phyloP scores from a whole-genome alignment of 2,329 filamentous ascomycete species.

The Stenocarpella maydis region DNA sequence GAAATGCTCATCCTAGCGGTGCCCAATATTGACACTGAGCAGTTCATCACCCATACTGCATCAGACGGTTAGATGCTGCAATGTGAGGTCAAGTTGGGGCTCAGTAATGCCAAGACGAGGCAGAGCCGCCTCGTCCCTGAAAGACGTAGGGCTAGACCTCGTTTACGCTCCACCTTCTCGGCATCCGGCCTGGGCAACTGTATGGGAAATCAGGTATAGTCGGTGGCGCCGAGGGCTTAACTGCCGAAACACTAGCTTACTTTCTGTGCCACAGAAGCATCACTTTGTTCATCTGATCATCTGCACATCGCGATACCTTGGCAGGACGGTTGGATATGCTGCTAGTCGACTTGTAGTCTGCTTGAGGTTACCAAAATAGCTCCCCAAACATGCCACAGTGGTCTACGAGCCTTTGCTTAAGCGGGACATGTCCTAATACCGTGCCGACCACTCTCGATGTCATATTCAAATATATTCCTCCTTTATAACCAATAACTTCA shows the following conservation, averaged over 20 bases:
- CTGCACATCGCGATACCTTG: background rate
- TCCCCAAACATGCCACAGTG: background rate
- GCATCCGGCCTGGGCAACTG: background rate
- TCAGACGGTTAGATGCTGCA: background rate
- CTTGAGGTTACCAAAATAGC: background rate
- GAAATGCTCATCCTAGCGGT: background rate
- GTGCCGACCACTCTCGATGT: too few species aligned
- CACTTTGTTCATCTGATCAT: background rate
- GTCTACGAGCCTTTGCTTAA: background rate
- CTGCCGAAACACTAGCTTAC: slow-evolving; percentile 15
- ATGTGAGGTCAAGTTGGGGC: background rate
- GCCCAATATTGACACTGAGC: background rate
- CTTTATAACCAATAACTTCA: too few species aligned
- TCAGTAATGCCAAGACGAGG: slow-evolving; percentile 3
- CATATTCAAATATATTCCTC: too few species aligned
- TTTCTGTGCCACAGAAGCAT: background rate
- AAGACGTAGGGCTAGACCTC: background rate
- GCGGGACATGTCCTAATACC: too few species aligned
- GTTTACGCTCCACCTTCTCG: background rate
- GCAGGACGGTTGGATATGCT: background rate
- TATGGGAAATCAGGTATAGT: background rate
- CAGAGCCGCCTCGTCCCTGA: background rate
- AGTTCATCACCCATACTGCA: background rate
- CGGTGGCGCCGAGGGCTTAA: background rate
- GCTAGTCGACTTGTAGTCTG: background rate